Evolutionary conservation across 2,329 filamentous ascomycete genomes (phyloP).

Genomic region (Esteya vermicola): DNA sequence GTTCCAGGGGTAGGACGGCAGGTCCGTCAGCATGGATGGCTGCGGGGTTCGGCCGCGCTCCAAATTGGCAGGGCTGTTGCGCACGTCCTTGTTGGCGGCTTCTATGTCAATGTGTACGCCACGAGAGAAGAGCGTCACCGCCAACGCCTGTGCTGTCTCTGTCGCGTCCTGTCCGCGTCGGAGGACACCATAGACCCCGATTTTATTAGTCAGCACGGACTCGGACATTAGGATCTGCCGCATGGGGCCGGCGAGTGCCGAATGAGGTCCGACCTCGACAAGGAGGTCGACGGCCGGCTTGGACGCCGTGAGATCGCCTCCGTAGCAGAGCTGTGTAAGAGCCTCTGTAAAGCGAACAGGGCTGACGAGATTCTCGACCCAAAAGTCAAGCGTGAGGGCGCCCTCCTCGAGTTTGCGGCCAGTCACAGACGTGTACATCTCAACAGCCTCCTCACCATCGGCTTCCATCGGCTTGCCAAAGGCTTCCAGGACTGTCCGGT

Average conservation of each 20-base stretch:
- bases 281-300: conserved; percentile 10
- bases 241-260: conserved; percentile 14
- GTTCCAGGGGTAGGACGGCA: conserved; percentile 30
- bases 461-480: background rate
- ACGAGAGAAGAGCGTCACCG: conserved; percentile 7
- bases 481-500: conserved; percentile 3
- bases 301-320: background rate
- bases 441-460: background rate
- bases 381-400: conserved; percentile 13
- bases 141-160: conserved; percentile 10
- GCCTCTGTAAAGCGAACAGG: conserved; percentile 15
- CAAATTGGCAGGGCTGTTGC: background rate
- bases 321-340: conserved; percentile 11
- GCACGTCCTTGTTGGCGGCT: conserved; percentile 7
- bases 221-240: conserved; percentile 12
- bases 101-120: conserved; percentile 7
- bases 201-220: conserved; percentile 3
- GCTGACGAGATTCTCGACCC: conserved; percentile 15
- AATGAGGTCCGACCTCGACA: conserved; percentile 16
- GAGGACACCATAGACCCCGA: conserved; percentile 7
- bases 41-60: background rate
- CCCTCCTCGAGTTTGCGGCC: conserved; percentile 7
- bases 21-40: conserved; percentile 20
- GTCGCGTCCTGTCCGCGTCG: conserved; percentile 10
- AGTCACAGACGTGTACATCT: conserved; percentile 14